A percentile compares a stretch with the other conserved stretches of the same genome.
phyloP scores from a whole-genome alignment of 768 basidiomycete species.

The Kwoniella sp. region DNA sequence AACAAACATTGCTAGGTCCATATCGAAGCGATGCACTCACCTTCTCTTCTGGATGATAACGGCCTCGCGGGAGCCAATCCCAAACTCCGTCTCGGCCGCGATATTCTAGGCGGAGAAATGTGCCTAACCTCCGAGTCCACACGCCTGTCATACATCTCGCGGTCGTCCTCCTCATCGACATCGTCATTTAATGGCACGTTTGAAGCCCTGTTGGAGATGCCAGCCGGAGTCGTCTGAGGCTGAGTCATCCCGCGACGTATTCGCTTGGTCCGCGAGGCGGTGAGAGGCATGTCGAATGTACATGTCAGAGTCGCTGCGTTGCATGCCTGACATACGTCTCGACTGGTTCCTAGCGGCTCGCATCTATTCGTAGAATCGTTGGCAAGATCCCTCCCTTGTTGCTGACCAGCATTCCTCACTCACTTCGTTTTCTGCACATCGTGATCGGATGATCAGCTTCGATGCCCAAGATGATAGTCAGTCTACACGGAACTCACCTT shows the following conservation, averaged over 20 bases:
- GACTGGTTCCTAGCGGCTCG: conserved; percentile 3
- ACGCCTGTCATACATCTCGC: not conserved
- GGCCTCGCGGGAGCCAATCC: conserved; percentile 10
- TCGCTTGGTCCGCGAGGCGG: conserved; percentile 26
- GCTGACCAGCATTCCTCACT: not conserved
- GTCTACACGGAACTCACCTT: conserved; percentile 11
- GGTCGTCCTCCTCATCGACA: not conserved
- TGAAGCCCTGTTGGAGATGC: not conserved
- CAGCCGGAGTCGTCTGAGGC: conserved; percentile 5
- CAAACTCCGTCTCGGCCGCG: conserved; percentile 2
- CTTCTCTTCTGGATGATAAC: conserved; percentile 14
- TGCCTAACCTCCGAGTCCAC: conserved; percentile 4
- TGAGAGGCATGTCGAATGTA: conserved; percentile 26
- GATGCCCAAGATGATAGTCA: not conserved
- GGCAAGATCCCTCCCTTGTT: not conserved
- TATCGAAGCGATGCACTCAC: conserved; percentile 2
- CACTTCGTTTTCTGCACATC: conserved; percentile 24
- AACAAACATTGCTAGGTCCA: not conserved
- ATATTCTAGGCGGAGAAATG: not conserved
- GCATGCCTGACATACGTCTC: conserved; percentile 20
- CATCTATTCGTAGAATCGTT: conserved; percentile 9
- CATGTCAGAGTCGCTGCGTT: conserved; percentile 16
- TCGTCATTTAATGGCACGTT: not conserved
- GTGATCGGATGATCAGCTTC: not conserved
- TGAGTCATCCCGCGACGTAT: conserved; percentile 20